A percentile compares a stretch with the other conserved stretches of the same genome.
Conservation (phyloP, 2,329 filamentous ascomycete species). For the Aspergillus quadrilineatus region DNA sequence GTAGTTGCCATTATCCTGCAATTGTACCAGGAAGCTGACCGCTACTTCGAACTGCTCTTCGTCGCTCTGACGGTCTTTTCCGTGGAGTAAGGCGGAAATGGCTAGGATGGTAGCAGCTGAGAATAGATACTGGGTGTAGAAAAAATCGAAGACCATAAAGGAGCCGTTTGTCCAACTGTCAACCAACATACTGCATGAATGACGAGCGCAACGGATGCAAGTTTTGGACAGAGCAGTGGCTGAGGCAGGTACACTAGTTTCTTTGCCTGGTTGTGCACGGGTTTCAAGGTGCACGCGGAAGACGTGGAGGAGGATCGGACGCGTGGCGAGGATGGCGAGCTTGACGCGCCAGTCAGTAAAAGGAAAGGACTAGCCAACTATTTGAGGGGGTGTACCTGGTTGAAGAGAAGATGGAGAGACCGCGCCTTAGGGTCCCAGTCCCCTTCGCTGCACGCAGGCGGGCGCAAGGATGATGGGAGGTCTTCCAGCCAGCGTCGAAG, state of each 20-base stretch:
- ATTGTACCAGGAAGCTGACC: neutral
- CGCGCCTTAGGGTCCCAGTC: neutral
- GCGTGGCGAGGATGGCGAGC: neutral
- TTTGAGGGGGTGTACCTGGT: neutral
- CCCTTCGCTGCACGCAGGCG: neutral
- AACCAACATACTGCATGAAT: neutral
- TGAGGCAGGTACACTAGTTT: neutral
- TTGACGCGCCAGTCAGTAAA: neutral
- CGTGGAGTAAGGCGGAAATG: neutral
- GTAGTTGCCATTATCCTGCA: neutral
- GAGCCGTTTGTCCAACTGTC: conserved; percentile 2
- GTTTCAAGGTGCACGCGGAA: neutral
- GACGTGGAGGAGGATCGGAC: neutral
- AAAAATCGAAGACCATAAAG: conserved; percentile 1
- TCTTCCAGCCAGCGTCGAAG: neutral
- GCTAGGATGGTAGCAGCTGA: neutral
- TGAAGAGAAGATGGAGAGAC: conserved; percentile 1
- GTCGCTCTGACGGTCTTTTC: neutral
- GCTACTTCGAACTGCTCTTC: neutral
- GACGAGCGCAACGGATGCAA: neutral
- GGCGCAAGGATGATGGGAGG: neutral
- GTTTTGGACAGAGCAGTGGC: neutral
- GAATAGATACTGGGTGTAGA: neutral
- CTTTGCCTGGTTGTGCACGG: neutral
- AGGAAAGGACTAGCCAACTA: neutral